Evolutionary conservation across 1,139 yeast species (phyloP), one percentile per base, ranked within the genome.

Genomic region (Pichia sp.): DNA sequence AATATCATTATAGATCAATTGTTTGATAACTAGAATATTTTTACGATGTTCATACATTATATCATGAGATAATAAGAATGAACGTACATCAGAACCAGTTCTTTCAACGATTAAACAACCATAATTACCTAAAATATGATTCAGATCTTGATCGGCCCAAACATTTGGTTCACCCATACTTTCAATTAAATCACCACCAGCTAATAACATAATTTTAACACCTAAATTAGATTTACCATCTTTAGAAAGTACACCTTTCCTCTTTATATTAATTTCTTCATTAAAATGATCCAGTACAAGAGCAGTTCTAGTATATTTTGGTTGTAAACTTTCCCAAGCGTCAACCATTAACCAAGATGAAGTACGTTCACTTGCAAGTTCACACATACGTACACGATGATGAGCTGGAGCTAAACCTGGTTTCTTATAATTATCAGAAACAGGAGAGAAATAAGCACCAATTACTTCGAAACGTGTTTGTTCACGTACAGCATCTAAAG

Each of bases 101-200:
- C 99, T 72, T 67, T 91, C 99, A 18, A 91, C 96, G 43, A 93
- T 91, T 50, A 91, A 68, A 63, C 98, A 91, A 2, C 99, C 98
- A 60, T 91, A 91, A 49, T 84, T 79, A 23, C 98, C 98, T 50
- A 91, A 70, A 40, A 91, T 93, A 61, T 91, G 98, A 58, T 89
- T 95, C 55, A 91, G 70, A 62, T 91, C 99, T 45, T 75, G 83
- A 59, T 89, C 97, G 1, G 95, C 96, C 99, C 99, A 91, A 28
- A 91, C 98, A 56, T 89, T 93, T 24, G 97, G 97, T 62, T 91
- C 98, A n/a, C 98, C 98, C 97, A 93, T 91, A 38, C 94, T 81
- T 62, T 91, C 98, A 44, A 91, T 91, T 54, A 93, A 71, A 63
- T 91, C 98, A 30, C 98, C 98, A 38, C 99, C 99, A 1, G 98